Percentiles rank a stretch among this genome's conserved stretches.
phyloP scores from a whole-genome alignment of 495 filamentous ascomycete genomes.

The Platismatia glauca region DNA sequence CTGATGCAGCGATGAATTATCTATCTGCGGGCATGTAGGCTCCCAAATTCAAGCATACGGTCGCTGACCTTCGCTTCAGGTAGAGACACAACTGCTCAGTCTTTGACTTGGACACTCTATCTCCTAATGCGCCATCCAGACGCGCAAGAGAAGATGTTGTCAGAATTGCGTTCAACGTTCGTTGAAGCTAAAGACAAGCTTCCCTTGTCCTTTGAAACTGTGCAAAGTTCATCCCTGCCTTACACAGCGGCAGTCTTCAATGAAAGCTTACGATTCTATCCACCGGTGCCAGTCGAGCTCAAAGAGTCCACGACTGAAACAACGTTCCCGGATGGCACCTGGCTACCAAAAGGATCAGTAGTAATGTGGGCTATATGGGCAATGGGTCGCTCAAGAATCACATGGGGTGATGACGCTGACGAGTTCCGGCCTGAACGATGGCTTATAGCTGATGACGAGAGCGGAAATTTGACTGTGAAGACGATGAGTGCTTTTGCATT shows the following conservation, averaged over 20 bases:
- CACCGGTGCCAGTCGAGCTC: conserved; percentile 54
- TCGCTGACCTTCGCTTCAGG: conserved; percentile 28
- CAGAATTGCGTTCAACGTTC: conserved; percentile 30
- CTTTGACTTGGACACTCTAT: conserved; percentile 52
- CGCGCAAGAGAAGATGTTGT: conserved; percentile 31
- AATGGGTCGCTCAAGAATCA: conserved; percentile 46
- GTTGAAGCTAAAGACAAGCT: conserved; percentile 1
- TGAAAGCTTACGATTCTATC: conserved; percentile 47
- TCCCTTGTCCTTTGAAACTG: conserved; percentile 25
- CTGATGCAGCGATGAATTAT: conserved; percentile 53
- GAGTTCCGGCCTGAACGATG: conserved; percentile 46
- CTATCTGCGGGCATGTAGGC: conserved; percentile 39
- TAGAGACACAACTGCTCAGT: conserved; percentile 52
- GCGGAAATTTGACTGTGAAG: conserved; percentile 25
- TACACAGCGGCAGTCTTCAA: conserved; percentile 50
- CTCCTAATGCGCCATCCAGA: conserved; percentile 42
- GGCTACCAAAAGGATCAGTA: conserved; percentile 41
- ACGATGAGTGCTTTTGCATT: conserved; percentile 44
- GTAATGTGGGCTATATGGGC: conserved; percentile 53
- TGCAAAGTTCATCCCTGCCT: conserved; percentile 38
- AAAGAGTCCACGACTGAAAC: conserved; percentile 43
- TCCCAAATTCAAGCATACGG: not conserved
- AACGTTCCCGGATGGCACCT: conserved; percentile 50
- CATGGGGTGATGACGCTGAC: conserved; percentile 49
- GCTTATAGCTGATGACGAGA: conserved; percentile 24